Evolutionary conservation across 2,329 filamentous ascomycete genomes (phyloP), one percentile per base, ranked within the genome.

Genomic region (Beauveria rudraprayagi): DNA sequence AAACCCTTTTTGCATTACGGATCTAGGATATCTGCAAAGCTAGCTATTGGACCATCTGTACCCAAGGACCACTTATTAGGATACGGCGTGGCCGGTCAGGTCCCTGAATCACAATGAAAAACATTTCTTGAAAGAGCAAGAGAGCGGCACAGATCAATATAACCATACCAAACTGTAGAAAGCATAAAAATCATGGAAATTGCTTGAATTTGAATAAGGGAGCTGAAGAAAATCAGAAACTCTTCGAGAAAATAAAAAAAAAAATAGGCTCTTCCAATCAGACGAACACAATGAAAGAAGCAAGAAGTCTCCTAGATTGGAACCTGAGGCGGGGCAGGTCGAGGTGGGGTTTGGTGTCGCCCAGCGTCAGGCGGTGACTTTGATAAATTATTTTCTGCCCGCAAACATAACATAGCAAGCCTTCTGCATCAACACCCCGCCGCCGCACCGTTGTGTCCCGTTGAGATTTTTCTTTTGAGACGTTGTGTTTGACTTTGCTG

Each of bases 321-420:
- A 24, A 61, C 58, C 43, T 46, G 26, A 55, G 51, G 53, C 60
- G 60, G 60, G 60, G 60, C 60, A 56, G 28, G 24, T 37, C 22
- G 37, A 61, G 60, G 60, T 56, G 60, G 60, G 60, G 60, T 41
- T 43, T 41, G 19, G 37, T 24, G 55, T 48, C 55, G 46, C 56
- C 48, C 47, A 44, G 53, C 54, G 24, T 55, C 48, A 64, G 68
- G 69, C 69, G 69, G 69, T 70, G 69, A 67, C 68, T 62, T 61
- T 52, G 58, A 62, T 65, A 55, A 66, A 66, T 66, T 65, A 64
- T 69, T 70, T 70, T 70, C 68, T 70, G 69, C 69, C 69, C 67
- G 66, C 67, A 65, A 63, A 67, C 50, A 57, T 61, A 63, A 67
- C 50, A 57, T 61, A 16, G 22, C 40, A 46, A 34, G 26, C 57